Evolutionary conservation across 768 basidiomycete genomes (phyloP).

Genomic region (Xanthoconium purpureum): DNA sequence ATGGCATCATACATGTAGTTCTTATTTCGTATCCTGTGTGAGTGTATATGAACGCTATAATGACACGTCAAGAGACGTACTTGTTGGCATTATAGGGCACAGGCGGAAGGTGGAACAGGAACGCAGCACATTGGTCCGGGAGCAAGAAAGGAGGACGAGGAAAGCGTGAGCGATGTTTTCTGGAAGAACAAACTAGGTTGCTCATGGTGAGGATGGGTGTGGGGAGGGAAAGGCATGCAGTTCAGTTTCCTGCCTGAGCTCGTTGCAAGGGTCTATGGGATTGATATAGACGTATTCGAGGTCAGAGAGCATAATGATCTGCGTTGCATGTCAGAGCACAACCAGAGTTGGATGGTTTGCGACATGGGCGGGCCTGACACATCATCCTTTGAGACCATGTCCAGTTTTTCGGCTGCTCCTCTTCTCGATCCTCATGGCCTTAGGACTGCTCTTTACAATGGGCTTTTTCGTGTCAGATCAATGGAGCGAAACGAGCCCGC

Average conservation of each 20-base stretch:
- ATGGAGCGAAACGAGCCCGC: no score
- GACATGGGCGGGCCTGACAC: no score
- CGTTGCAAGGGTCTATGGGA: constrained; percentile 99
- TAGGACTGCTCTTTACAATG: no score
- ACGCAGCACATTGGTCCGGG: constrained; percentile 92
- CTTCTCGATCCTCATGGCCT: no score
- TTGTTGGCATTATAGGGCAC: constrained; percentile 92
- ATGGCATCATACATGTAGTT: constrained; percentile 99
- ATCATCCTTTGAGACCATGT: no score
- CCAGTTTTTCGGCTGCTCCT: no score
- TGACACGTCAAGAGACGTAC: constrained; percentile 43
- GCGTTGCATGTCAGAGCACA: constrained; percentile 1
- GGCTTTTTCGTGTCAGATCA: no score
- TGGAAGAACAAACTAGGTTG: constrained; percentile 84
- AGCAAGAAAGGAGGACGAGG: constrained; percentile 90
- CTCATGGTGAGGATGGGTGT: not conserved
- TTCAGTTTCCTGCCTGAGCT: constrained; percentile 84
- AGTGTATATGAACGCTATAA: not conserved
- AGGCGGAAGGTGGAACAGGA: constrained; percentile 86
- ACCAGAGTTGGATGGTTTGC: not conserved
- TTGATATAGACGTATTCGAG: constrained; percentile 99
- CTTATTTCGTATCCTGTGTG: constrained; percentile 77
- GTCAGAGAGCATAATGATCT: constrained; percentile 99
- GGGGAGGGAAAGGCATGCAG: not conserved
- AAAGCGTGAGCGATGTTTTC: constrained; percentile 95